Percentiles rank a stretch among this genome's conserved stretches.
phyloP scores from a whole-genome alignment of 768 basidiomycete genomes.

The Hydnomerulius pinastri region DNA sequence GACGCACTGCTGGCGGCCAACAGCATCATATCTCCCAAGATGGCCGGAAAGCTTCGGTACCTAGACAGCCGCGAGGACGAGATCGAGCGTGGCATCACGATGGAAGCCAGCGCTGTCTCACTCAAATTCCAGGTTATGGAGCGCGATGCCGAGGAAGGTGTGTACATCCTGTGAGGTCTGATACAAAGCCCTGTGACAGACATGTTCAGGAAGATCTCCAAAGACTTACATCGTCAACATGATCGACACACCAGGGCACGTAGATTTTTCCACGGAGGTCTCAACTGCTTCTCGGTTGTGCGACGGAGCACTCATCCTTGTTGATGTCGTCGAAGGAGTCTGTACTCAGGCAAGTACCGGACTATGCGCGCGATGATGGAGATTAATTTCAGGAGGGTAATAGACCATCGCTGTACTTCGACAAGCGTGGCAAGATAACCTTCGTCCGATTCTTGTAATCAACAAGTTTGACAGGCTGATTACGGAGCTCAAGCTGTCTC shows the following conservation, averaged over 20 bases:
- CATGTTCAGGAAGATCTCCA: conserved; percentile 50
- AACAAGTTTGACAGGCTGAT: conserved; percentile 96
- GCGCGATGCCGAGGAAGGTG: conserved; percentile 55
- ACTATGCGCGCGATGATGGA: neutral
- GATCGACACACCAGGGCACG: conserved; percentile 98
- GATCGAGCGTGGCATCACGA: conserved; percentile 96
- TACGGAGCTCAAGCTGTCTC: conserved; percentile 88
- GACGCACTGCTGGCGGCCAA: conserved; percentile 95
- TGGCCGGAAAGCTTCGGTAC: conserved; percentile 97
- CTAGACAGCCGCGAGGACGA: conserved; percentile 96
- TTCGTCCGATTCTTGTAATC: conserved; percentile 91
- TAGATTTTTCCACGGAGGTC: conserved; percentile 97
- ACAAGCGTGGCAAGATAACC: conserved; percentile 89
- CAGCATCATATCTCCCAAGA: conserved; percentile 91
- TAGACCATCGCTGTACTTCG: conserved; percentile 94
- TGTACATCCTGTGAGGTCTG: conserved; percentile 23
- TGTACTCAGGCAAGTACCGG: conserved; percentile 80
- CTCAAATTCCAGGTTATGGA: conserved; percentile 84
- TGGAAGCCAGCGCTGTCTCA: conserved; percentile 97
- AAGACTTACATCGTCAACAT: conserved; percentile 88
- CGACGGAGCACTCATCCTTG: conserved; percentile 93
- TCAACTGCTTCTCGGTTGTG: conserved; percentile 92
- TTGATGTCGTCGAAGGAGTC: conserved; percentile 97
- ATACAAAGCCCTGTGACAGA: conserved; percentile 32
- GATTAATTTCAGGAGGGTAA: neutral